Percentiles rank a stretch among this genome's conserved stretches.
phyloP scores from a whole-genome alignment of 1,284 basidiomycete genomes.

The Agroathelia rolfsii region DNA sequence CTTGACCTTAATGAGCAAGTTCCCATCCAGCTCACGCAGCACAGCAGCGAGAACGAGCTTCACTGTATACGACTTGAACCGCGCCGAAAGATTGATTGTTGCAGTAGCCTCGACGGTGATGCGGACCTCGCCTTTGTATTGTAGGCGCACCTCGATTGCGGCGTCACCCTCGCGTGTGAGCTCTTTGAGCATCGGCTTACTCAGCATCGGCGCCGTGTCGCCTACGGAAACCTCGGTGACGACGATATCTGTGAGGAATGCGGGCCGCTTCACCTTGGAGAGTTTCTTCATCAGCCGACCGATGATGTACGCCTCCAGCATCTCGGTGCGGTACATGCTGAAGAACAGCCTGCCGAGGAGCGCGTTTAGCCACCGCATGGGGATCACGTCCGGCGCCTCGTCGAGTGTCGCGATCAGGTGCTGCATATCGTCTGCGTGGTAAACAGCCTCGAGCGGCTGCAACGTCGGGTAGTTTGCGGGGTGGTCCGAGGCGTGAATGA shows the following conservation, averaged over 20 bases:
- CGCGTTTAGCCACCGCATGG: constrained; percentile 95
- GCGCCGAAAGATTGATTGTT: constrained; percentile 70
- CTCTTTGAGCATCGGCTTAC: constrained; percentile 96
- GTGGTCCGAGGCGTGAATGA: constrained; percentile 66
- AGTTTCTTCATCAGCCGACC: constrained; percentile 89
- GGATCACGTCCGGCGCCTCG: constrained; percentile 88
- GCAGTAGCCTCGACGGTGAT: constrained; percentile 86
- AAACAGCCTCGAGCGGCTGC: constrained; percentile 51
- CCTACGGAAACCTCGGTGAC: constrained; percentile 90
- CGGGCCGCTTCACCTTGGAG: constrained; percentile 80
- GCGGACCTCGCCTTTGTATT: constrained; percentile 78
- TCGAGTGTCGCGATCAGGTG: constrained; percentile 79
- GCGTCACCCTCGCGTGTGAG: constrained; percentile 89
- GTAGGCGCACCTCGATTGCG: constrained; percentile 77
- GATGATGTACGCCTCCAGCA: constrained; percentile 79
- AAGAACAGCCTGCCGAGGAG: constrained; percentile 89
- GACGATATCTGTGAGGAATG: constrained; percentile 77
- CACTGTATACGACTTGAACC: constrained; percentile 85
- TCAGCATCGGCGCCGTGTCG: constrained; percentile 70
- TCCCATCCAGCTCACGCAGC: constrained; percentile 83
- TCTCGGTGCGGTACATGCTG: constrained; percentile 78
- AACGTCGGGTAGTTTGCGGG: constrained; percentile 48
- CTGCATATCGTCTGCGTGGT: constrained; percentile 74
- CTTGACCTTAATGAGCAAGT: constrained; percentile 85
- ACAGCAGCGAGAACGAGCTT: constrained; percentile 84